Evolutionary conservation across 495 filamentous ascomycete genomes (phyloP).

Genomic region (Lineolata rhizophorae): DNA sequence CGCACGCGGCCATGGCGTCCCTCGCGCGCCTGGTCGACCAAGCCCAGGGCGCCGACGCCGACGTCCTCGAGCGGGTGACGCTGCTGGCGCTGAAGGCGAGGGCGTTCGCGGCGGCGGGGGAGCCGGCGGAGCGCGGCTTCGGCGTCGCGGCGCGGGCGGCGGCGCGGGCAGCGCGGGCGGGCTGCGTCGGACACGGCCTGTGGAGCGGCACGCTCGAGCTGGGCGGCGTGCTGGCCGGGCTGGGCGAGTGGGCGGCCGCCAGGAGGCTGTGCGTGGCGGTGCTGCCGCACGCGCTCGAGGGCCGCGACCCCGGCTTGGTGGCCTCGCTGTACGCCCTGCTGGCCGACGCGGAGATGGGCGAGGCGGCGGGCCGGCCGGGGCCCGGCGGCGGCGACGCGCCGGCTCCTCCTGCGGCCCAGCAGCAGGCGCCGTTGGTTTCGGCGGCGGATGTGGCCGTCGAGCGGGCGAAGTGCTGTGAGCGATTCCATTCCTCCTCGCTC

Average conservation of each 20-base stretch:
- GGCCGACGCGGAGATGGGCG: constrained; percentile 65
- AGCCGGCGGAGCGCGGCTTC: constrained; percentile 62
- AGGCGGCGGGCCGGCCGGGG: constrained; percentile 35
- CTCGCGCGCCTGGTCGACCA: constrained; percentile 45
- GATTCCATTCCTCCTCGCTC: not conserved
- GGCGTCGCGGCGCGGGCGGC: constrained; percentile 64
- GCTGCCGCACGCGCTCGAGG: constrained; percentile 38
- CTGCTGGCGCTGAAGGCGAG: constrained; percentile 57
- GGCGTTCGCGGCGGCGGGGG: constrained; percentile 39
- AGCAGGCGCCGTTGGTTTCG: constrained; percentile 9
- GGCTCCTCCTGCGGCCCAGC: too few species aligned
- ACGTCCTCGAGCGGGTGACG: constrained; percentile 52
- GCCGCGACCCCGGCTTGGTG: constrained; percentile 38
- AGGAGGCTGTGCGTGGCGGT: constrained; percentile 43
- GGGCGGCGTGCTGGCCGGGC: constrained; percentile 40
- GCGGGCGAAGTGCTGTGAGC: constrained; percentile 10
- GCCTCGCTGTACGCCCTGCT: constrained; percentile 53
- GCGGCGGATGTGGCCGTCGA: constrained; percentile 11
- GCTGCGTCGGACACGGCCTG: constrained; percentile 47
- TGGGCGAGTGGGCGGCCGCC: constrained; percentile 57
- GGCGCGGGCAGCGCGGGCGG: constrained; percentile 47
- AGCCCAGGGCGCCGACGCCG: constrained; percentile 41
- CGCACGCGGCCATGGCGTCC: constrained; percentile 23
- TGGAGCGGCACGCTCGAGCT: constrained; percentile 59
- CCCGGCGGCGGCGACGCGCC: too few species aligned